These are phyloP conservation scores for Lentinula boryana DNA, from an alignment of 768 basidiomycete genomes.

Conservation along the genomic window DNA sequence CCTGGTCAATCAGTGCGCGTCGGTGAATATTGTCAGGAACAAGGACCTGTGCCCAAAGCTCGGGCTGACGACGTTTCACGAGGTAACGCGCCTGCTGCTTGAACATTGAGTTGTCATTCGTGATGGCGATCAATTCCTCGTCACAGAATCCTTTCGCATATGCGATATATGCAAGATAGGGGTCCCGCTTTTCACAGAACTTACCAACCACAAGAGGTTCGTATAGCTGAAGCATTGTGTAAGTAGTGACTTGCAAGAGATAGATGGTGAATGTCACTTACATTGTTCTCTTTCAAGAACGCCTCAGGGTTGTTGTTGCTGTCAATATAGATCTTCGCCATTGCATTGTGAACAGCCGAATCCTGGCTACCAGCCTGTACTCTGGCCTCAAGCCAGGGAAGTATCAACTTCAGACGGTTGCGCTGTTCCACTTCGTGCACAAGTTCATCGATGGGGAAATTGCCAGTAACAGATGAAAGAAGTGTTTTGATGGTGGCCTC, in stretches of 20 bases:
- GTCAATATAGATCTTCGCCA: constrained; percentile 98
- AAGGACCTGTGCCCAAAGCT: constrained; percentile 96
- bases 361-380: constrained; percentile 95
- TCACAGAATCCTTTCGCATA: constrained; percentile 99
- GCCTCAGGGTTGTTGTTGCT: constrained; percentile 97
- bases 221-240: constrained; percentile 58
- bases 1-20: constrained; percentile 91
- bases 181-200: constrained; percentile 98
- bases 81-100: constrained; percentile 99
- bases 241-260: constrained; percentile 3
- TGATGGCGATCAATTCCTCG: constrained; percentile 93
- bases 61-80: constrained; percentile 90
- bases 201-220: constrained; percentile 97
- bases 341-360: constrained; percentile 89
- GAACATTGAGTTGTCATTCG: constrained; percentile 99
- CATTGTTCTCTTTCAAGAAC: constrained; percentile 99
- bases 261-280: constrained; percentile 30
- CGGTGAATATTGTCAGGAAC: constrained; percentile 85
- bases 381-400: constrained; percentile 94
- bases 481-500: constrained; percentile 92
- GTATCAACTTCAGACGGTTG: constrained; percentile 92
- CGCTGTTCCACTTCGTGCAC: constrained; percentile 96
- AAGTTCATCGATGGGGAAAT: constrained; percentile 96
- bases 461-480: constrained; percentile 91
- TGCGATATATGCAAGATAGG: constrained; percentile 97